Percentiles rank a stretch among this genome's conserved stretches.
These are phyloP conservation scores for Penicillium sclerotiorum DNA, from an alignment of 2,329 filamentous ascomycete species.

Conservation along the genomic window DNA sequence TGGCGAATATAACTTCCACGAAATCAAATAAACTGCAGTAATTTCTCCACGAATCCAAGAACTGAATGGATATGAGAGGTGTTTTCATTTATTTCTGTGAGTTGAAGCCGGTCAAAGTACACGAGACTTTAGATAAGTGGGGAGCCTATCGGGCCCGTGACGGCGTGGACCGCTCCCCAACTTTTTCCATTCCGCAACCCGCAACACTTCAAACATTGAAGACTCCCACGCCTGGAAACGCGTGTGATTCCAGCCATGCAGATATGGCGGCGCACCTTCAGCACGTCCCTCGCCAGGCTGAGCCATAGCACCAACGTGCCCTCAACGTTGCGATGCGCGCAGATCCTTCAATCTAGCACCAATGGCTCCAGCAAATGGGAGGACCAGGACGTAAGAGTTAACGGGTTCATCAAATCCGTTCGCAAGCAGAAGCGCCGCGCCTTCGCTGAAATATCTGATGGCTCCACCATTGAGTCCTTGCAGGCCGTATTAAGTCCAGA, in stretches of 20 bases:
- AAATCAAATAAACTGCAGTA: no score
- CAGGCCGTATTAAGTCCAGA: conserved; percentile 78
- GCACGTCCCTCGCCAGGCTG: conserved; percentile 39
- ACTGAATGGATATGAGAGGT: no score
- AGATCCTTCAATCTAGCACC: conserved; percentile 39
- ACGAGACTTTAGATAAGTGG: no score
- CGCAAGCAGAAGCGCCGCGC: conserved; percentile 81
- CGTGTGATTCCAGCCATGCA: conserved; percentile 35
- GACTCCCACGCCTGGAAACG: conserved; percentile 12
- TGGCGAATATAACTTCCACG: no score
- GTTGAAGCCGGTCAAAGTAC: no score
- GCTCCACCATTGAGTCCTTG: conserved; percentile 74
- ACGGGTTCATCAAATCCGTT: conserved; percentile 81
- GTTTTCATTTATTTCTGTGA: no score
- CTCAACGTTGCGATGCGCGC: conserved; percentile 38
- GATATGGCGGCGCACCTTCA: conserved; percentile 44
- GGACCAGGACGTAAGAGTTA: conserved; percentile 57
- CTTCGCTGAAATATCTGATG: conserved; percentile 86
- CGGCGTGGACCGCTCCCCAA: neutral
- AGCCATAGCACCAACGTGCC: conserved; percentile 26
- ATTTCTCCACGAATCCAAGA: no score
- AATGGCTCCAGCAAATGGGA: conserved; percentile 33
- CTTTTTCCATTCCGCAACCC: conserved; percentile 21
- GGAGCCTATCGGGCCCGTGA: no score
- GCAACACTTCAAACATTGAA: conserved; percentile 17